phyloP scores from a whole-genome alignment of 2,329 filamentous ascomycete genomes.

The Botryotinia globosa region DNA sequence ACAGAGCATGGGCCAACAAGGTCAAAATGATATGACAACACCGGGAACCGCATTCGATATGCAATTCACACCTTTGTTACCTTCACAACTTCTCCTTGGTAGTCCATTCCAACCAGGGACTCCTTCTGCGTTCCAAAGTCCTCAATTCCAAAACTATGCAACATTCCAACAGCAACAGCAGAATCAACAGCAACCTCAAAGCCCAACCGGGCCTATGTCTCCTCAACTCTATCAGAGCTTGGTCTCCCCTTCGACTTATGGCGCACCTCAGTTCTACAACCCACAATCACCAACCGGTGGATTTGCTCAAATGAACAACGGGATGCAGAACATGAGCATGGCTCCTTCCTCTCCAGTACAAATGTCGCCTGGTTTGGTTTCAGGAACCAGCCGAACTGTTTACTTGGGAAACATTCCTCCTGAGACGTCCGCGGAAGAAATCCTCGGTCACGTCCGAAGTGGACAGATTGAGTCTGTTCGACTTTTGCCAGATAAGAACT shows the following conservation, averaged over 20 bases:
- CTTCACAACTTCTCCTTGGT: constrained; percentile 89
- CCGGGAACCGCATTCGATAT: constrained; percentile 91
- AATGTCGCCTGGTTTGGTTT: constrained; percentile 75
- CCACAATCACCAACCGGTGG: constrained; percentile 82
- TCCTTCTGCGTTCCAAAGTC: constrained; percentile 82
- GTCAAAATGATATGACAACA: constrained; percentile 71
- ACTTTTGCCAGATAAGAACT: constrained; percentile 97
- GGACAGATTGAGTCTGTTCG: constrained; percentile 99
- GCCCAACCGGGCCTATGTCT: constrained; percentile 76
- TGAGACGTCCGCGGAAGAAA: constrained; percentile 94
- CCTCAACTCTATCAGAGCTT: constrained; percentile 81
- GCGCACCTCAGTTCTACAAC: constrained; percentile 75
- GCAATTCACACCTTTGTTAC: constrained; percentile 96
- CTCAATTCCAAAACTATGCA: constrained; percentile 84
- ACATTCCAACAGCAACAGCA: constrained; percentile 63
- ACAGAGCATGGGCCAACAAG: constrained; percentile 56
- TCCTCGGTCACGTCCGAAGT: constrained; percentile 91
- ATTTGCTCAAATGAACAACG: constrained; percentile 51
- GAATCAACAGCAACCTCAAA: constrained; percentile 56
- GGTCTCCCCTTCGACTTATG: constrained; percentile 81
- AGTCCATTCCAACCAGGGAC: constrained; percentile 97
- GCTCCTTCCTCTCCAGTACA: constrained; percentile 70
- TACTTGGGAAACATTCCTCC: constrained; percentile 98
- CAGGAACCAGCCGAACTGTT: constrained; percentile 91
- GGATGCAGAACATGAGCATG: constrained; percentile 49